Evolutionary conservation across 2,329 filamentous ascomycete genomes (phyloP).

Genomic region (Penicillium sp.): DNA sequence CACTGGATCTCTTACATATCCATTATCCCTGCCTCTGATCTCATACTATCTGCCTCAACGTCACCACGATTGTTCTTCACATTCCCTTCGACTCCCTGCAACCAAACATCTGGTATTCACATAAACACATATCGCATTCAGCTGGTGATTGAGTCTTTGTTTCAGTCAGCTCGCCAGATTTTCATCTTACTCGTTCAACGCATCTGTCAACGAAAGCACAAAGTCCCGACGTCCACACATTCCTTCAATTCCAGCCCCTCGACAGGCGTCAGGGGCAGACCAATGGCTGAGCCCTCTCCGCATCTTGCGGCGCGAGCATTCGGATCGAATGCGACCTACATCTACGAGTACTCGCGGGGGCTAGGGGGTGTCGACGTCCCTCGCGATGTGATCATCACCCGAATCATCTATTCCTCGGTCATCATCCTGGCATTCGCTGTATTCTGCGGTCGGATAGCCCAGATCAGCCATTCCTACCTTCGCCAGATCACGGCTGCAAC

Average conservation of each 20-base stretch:
- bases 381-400: conserved; percentile 37
- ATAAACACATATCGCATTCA: background rate
- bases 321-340: conserved; percentile 36
- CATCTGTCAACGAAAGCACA: background rate
- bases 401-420: conserved; percentile 38
- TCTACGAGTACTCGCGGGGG: conserved; percentile 40
- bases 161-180: background rate
- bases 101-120: conserved; percentile 1
- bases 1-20: too few relatives aligned
- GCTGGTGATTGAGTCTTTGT: background rate
- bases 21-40: conserved; percentile 1
- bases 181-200: background rate
- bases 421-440: conserved; percentile 34
- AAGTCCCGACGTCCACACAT: background rate
- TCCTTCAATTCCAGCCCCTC: conserved; percentile 1
- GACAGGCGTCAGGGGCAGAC: conserved; percentile 11
- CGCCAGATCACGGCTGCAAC: conserved; percentile 41
- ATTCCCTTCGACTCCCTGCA: conserved; percentile 15
- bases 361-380: conserved; percentile 38
- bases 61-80: conserved; percentile 3
- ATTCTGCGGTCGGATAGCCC: conserved; percentile 39
- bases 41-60: background rate
- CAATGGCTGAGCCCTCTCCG: conserved; percentile 27
- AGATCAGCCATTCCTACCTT: conserved; percentile 43
- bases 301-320: conserved; percentile 25